These are phyloP conservation scores for Biscogniauxia mediterranea DNA, from an alignment of 2,329 filamentous ascomycete genomes.

Conservation along the genomic window DNA sequence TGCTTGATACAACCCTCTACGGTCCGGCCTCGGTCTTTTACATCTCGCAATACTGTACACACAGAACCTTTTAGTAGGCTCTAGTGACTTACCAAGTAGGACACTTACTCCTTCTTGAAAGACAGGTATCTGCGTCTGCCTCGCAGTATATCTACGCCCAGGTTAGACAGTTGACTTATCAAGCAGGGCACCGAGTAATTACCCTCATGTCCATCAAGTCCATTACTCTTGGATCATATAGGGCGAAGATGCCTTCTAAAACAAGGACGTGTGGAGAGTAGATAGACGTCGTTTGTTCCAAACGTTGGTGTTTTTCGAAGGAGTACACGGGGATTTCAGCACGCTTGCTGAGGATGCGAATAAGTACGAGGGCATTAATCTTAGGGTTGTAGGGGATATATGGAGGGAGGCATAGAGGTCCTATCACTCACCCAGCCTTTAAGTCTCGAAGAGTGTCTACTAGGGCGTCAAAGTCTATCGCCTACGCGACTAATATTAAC, in stretches of 20 bases:
- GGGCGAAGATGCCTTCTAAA: slow-evolving; percentile 90
- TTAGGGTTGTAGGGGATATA: background rate
- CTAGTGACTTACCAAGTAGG: slow-evolving; percentile 8
- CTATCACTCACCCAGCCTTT: slow-evolving; percentile 73
- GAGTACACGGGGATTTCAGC: slow-evolving; percentile 94
- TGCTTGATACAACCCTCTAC: slow-evolving; percentile 97
- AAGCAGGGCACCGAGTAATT: slow-evolving; percentile 22
- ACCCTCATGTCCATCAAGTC: slow-evolving; percentile 90
- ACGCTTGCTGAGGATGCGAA: slow-evolving; percentile 59
- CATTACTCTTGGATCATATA: slow-evolving; percentile 83
- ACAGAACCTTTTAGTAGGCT: background rate
- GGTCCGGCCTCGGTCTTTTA: slow-evolving; percentile 83
- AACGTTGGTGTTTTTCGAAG: slow-evolving; percentile 83
- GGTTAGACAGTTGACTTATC: slow-evolving; percentile 10
- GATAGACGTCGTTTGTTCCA: slow-evolving; percentile 78
- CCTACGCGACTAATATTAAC: slow-evolving; percentile 41
- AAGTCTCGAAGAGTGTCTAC: slow-evolving; percentile 78
- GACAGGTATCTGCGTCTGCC: slow-evolving; percentile 89
- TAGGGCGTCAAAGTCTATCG: slow-evolving; percentile 90
- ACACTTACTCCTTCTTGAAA: slow-evolving; percentile 76
- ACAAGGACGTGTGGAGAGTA: slow-evolving; percentile 97
- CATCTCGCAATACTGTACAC: slow-evolving; percentile 73
- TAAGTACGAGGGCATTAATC: slow-evolving; percentile 10
- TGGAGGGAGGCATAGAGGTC: background rate
- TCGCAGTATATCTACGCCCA: slow-evolving; percentile 81